phyloP scores from a whole-genome alignment of 495 filamentous ascomycete species.

The Podospora didyma region DNA sequence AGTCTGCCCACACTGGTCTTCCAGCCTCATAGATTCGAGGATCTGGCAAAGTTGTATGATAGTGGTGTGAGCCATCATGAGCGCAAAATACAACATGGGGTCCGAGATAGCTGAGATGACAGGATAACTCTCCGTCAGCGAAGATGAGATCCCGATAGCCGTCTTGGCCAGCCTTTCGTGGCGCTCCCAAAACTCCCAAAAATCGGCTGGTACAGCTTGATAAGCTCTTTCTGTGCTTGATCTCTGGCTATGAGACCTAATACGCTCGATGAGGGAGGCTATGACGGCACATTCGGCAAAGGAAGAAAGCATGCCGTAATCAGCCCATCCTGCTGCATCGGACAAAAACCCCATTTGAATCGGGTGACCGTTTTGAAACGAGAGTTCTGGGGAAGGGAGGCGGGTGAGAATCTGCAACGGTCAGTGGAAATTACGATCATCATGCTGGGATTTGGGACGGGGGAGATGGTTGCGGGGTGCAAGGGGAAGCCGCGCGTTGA shows the following conservation, averaged over 20 bases:
- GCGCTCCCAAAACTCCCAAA: constrained; percentile 39
- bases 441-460: background rate
- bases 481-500: background rate
- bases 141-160: constrained; percentile 34
- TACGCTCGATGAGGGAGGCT: constrained; percentile 45
- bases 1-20: constrained; percentile 20
- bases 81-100: constrained; percentile 41
- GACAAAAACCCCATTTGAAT: constrained; percentile 39
- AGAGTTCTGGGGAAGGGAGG: constrained; percentile 44
- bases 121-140: constrained; percentile 29
- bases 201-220: constrained; percentile 3
- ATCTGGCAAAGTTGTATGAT: constrained; percentile 40
- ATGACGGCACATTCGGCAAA: constrained; percentile 47
- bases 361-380: constrained; percentile 49
- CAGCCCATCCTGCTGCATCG: constrained; percentile 37
- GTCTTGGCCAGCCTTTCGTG: constrained; percentile 49
- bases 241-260: constrained; percentile 41
- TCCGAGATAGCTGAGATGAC: constrained; percentile 34
- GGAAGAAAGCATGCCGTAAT: constrained; percentile 34
- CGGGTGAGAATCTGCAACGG: constrained; percentile 36
- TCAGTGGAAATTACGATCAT: constrained; percentile 4
- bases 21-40: constrained; percentile 17
- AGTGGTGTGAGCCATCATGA: constrained; percentile 43
- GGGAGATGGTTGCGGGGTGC: background rate
- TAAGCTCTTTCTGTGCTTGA: constrained; percentile 22